Conservation (phyloP, 805 yeast genomes). For the Lipomyces anomalus region DNA sequence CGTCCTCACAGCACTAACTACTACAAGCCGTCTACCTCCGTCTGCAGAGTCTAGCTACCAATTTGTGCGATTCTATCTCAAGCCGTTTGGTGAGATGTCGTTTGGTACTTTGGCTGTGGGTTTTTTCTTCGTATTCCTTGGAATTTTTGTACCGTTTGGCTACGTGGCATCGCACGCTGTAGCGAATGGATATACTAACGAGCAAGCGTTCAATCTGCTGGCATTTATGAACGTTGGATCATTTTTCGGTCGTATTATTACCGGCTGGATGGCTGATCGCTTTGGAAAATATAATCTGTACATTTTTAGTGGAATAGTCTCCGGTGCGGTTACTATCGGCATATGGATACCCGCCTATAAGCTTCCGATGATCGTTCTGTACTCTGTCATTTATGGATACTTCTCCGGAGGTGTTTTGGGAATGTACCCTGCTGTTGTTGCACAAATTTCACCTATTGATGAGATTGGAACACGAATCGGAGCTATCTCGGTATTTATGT, state of each 20-base stretch:
- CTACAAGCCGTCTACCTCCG: slow-evolving; percentile 30
- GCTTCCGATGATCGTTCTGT: slow-evolving; percentile 4
- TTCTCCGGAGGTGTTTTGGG: slow-evolving; percentile 33
- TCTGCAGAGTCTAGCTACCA: slow-evolving; percentile 17
- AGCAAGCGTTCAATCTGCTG: slow-evolving; percentile 29
- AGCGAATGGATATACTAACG: slow-evolving; percentile 21
- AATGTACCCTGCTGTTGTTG: slow-evolving; percentile 31
- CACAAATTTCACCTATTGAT: slow-evolving; percentile 27
- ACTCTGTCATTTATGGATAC: slow-evolving; percentile 31
- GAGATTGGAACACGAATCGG: slow-evolving; percentile 49
- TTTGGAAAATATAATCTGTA: slow-evolving; percentile 44
- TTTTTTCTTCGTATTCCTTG: slow-evolving; percentile 30
- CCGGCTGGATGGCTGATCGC: slow-evolving; percentile 45
- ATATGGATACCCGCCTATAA: slow-evolving; percentile 12
- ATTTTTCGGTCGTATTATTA: slow-evolving; percentile 45
- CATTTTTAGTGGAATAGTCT: slow-evolving; percentile 30
- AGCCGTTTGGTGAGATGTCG: slow-evolving; percentile 30
- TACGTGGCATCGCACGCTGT: slow-evolving; percentile 33
- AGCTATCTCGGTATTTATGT: slow-evolving; percentile 48
- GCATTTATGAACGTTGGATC: slow-evolving; percentile 37
- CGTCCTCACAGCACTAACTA: slow-evolving; percentile 25
- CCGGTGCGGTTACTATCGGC: slow-evolving; percentile 32
- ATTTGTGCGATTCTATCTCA: slow-evolving; percentile 18
- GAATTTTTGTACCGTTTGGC: slow-evolving; percentile 33
- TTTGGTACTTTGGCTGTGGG: slow-evolving; percentile 29